Evolutionary conservation across 768 basidiomycete species (phyloP).

Genomic region (Lactarius evosmus): DNA sequence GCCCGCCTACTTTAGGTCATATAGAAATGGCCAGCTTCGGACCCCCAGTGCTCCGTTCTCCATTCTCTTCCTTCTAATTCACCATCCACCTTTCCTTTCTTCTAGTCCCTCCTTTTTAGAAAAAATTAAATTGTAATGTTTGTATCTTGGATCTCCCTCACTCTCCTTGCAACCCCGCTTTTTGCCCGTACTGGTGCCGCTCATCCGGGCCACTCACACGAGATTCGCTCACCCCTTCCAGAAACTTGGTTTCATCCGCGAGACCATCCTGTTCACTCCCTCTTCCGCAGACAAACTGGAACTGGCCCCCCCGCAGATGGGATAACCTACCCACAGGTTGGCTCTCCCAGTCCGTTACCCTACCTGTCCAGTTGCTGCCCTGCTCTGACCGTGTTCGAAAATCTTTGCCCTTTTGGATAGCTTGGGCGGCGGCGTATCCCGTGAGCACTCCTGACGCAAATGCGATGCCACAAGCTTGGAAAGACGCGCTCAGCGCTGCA

Average conservation of each 20-base stretch:
- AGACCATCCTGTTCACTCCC: slow-evolving; percentile 54
- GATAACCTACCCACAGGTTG: slow-evolving; percentile 49
- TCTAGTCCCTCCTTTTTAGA: background rate
- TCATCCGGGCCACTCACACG: slow-evolving; percentile 30
- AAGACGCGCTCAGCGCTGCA: slow-evolving; percentile 65
- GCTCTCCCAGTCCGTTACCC: slow-evolving; percentile 50
- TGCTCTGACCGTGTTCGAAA: background rate
- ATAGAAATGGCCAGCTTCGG: background rate
- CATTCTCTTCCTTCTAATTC: background rate
- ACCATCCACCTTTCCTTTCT: background rate
- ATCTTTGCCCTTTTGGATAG: slow-evolving; percentile 34
- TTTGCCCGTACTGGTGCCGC: slow-evolving; percentile 13
- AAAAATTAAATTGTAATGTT: slow-evolving; percentile 1
- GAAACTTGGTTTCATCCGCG: slow-evolving; percentile 58
- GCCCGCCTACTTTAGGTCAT: no score
- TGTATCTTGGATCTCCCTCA: background rate
- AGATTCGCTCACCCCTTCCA: slow-evolving; percentile 31
- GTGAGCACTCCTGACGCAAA: slow-evolving; percentile 44
- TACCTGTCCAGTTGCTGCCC: background rate
- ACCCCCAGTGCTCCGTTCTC: background rate
- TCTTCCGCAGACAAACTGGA: slow-evolving; percentile 55
- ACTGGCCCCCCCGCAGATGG: slow-evolving; percentile 41
- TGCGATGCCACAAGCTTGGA: slow-evolving; percentile 64
- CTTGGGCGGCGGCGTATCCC: slow-evolving; percentile 66
- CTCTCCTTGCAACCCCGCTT: slow-evolving; percentile 28